These are phyloP conservation scores for Babesia sp. DNA, from an alignment of 169 alveolate species.

Conservation along the genomic window DNA sequence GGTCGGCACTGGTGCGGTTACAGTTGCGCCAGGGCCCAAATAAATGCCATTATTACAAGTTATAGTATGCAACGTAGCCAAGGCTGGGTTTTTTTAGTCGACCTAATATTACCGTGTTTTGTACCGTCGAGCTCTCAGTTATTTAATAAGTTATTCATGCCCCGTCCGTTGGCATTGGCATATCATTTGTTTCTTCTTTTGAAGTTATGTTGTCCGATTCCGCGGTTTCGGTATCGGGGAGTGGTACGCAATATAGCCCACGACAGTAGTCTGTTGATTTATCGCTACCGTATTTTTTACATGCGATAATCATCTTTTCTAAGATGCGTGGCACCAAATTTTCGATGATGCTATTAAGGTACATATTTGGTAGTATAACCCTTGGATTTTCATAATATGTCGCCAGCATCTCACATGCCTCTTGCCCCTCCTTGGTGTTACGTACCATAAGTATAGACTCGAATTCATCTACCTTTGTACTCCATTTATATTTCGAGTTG, in stretches of 20 bases:
- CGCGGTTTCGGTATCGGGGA: no score
- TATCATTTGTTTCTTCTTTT: no score
- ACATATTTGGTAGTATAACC: slow-evolving; percentile 61
- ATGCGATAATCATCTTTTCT: slow-evolving; percentile 63
- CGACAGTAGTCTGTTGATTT: slow-evolving; percentile 28
- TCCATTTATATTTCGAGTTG: slow-evolving; percentile 37
- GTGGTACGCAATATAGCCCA: neutral
- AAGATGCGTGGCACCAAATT: slow-evolving; percentile 60
- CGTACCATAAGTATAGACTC: slow-evolving; percentile 50
- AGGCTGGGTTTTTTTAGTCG: no score
- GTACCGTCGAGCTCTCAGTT: no score
- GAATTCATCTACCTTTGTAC: slow-evolving; percentile 62
- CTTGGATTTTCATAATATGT: slow-evolving; percentile 64
- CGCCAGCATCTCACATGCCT: slow-evolving; percentile 41
- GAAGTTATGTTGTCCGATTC: no score
- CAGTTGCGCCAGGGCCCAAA: no score
- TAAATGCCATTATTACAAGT: no score
- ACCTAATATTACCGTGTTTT: no score
- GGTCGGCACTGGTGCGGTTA: no score
- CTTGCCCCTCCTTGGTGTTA: slow-evolving; percentile 19
- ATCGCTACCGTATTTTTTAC: slow-evolving; percentile 26
- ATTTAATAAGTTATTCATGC: no score
- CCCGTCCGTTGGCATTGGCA: no score
- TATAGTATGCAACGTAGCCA: no score
- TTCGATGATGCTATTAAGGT: slow-evolving; percentile 54